These are phyloP conservation scores for Saccharomyces hybrid DNA, from an alignment of 1,139 yeast genomes.

Conservation along the genomic window DNA sequence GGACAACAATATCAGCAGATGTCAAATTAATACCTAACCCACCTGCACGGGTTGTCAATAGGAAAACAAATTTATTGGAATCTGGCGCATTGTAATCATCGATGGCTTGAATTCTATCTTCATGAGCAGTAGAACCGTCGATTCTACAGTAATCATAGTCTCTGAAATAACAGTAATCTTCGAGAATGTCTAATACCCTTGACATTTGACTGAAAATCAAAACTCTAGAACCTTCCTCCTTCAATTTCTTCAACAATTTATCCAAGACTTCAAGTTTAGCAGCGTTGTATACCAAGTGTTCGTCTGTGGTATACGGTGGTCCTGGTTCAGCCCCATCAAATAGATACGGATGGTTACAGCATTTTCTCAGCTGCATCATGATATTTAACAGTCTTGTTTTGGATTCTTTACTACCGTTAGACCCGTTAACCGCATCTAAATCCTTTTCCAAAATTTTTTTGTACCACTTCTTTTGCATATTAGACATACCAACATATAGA, in stretches of 20 bases:
- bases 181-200: conserved; percentile 79
- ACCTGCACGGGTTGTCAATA: conserved; percentile 96
- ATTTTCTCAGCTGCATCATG: conserved; percentile 93
- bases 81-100: conserved; percentile 84
- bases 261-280: conserved; percentile 89
- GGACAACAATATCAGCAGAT: conserved; percentile 81
- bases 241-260: conserved; percentile 64
- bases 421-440: conserved; percentile 93
- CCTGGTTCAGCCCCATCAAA: conserved; percentile 99
- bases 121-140: conserved; percentile 92
- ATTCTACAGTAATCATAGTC: conserved; percentile 84
- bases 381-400: conserved; percentile 84
- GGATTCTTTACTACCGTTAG: conserved; percentile 79
- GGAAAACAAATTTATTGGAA: conserved; percentile 73
- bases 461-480: conserved; percentile 91
- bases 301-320: conserved; percentile 95
- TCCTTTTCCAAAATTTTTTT: conserved; percentile 82
- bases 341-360: conserved; percentile 93
- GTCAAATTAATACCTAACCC: conserved; percentile 94
- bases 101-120: conserved; percentile 83
- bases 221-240: conserved; percentile 78
- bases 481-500: conserved; percentile 87
- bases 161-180: conserved; percentile 83
- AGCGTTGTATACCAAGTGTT: conserved; percentile 77
- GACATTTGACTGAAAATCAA: conserved; percentile 94